Evolutionary conservation across 495 filamentous ascomycete genomes (phyloP).

Genomic region (Neurospora sp.): DNA sequence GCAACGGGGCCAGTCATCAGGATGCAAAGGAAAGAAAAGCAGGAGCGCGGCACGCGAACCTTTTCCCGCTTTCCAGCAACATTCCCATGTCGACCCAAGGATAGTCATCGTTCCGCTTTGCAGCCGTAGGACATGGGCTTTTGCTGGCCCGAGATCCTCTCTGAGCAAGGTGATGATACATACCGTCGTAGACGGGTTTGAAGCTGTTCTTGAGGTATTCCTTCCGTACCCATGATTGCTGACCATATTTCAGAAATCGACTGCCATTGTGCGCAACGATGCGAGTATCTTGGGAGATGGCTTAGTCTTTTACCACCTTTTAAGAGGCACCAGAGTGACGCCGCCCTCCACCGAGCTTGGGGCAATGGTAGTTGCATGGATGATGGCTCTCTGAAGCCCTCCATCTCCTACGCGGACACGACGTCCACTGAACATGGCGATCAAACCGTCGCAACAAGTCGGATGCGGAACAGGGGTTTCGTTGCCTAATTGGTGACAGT

Average conservation of each 20-base stretch:
- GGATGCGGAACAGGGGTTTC: constrained; percentile 9
- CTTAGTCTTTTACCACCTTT: neutral
- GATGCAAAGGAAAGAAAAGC: constrained; percentile 1
- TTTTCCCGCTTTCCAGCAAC: constrained; percentile 14
- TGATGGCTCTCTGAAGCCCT: constrained; percentile 12
- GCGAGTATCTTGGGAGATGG: neutral
- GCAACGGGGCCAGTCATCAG: constrained; percentile 8
- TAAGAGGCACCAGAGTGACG: neutral
- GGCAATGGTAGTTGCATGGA: constrained; percentile 17
- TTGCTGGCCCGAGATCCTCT: neutral
- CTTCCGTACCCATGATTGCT: neutral
- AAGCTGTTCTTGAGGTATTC: neutral
- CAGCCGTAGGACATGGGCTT: constrained; percentile 3
- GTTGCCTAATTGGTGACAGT: neutral
- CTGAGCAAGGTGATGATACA: neutral
- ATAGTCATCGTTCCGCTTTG: constrained; percentile 14
- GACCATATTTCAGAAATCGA: neutral
- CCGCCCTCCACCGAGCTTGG: neutral
- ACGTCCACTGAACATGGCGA: constrained; percentile 16
- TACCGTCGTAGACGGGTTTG: neutral
- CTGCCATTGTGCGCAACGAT: neutral
- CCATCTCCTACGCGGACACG: constrained; percentile 8
- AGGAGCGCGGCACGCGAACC: constrained; percentile 10
- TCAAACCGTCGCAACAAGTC: constrained; percentile 13
- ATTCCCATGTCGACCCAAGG: constrained; percentile 19